A percentile compares a stretch with the other conserved stretches of the same genome.
Evolutionary conservation across 345 rosid species (phyloP).

Genomic region (Salix suchowensis): DNA sequence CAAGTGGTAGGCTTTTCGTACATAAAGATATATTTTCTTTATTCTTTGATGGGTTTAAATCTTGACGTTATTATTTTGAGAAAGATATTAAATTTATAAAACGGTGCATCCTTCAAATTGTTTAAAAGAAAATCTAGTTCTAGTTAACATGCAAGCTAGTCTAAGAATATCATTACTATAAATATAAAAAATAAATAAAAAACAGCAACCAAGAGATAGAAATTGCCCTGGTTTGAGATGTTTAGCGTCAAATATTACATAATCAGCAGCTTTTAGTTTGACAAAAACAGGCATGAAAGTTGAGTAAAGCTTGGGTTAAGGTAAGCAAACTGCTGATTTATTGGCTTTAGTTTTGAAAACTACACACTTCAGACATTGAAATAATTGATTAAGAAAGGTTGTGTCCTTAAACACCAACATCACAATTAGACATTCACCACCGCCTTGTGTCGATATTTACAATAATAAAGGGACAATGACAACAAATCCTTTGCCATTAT

Average conservation of each 20-base stretch:
- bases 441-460: constrained; percentile 17
- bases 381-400: constrained; percentile 25
- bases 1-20: too few species aligned
- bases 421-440: constrained; percentile 27
- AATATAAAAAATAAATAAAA: too few species aligned
- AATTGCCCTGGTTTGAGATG: background rate
- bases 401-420: constrained; percentile 21
- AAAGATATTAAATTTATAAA: too few species aligned
- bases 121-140: too few species aligned
- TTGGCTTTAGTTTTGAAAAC: constrained; percentile 20
- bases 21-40: too few species aligned
- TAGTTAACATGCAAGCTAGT: too few species aligned
- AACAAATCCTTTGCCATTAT: constrained; percentile 13
- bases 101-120: too few species aligned
- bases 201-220: background rate
- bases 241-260: background rate
- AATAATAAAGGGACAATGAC: constrained; percentile 29
- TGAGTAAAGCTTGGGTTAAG: constrained; percentile 3
- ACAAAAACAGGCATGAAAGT: constrained; percentile 1
- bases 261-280: constrained; percentile 5
- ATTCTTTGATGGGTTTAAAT: too few species aligned
- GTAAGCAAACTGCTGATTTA: constrained; percentile 14
- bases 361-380: constrained; percentile 29
- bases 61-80: too few species aligned
- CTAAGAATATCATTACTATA: too few species aligned